Evolutionary conservation across 2,329 filamentous ascomycete genomes (phyloP).

Genomic region (Chrysoporthe austroafricana): DNA sequence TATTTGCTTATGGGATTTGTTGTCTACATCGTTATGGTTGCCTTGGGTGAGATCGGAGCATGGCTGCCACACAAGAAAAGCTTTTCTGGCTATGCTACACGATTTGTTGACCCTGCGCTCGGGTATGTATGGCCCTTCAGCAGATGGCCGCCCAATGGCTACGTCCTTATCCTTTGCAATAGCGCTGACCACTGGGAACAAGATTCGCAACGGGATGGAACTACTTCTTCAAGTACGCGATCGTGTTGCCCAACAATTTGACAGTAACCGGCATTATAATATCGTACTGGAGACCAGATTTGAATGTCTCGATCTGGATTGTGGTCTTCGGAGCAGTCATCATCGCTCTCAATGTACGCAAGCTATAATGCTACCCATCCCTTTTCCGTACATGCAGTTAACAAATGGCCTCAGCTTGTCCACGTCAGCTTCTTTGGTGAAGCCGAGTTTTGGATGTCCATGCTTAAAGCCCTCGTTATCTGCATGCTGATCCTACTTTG

Average conservation of each 20-base stretch:
- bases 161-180: background rate
- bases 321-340: slow-evolving; percentile 41
- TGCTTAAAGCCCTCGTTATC: slow-evolving; percentile 50
- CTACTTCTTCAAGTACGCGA: slow-evolving; percentile 50
- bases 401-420: slow-evolving; percentile 33
- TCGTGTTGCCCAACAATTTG: slow-evolving; percentile 44
- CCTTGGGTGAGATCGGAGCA: slow-evolving; percentile 71
- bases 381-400: background rate
- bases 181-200: background rate
- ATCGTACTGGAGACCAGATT: slow-evolving; percentile 42
- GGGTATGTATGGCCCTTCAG: slow-evolving; percentile 27
- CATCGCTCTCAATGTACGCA: slow-evolving; percentile 40
- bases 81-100: slow-evolving; percentile 66
- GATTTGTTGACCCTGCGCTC: slow-evolving; percentile 60
- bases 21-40: slow-evolving; percentile 66
- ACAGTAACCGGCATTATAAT: slow-evolving; percentile 44
- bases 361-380: no score
- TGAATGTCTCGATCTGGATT: slow-evolving; percentile 46
- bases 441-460: slow-evolving; percentile 52
- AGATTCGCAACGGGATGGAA: slow-evolving; percentile 51
- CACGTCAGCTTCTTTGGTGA: slow-evolving; percentile 50
- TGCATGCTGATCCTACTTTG: slow-evolving; percentile 43
- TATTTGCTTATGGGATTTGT: slow-evolving; percentile 50
- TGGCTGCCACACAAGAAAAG: slow-evolving; percentile 66
- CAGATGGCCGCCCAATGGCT: background rate